Conservation (phyloP, 1,284 basidiomycete genomes). For the Austroboletus novae-zelandiae region DNA sequence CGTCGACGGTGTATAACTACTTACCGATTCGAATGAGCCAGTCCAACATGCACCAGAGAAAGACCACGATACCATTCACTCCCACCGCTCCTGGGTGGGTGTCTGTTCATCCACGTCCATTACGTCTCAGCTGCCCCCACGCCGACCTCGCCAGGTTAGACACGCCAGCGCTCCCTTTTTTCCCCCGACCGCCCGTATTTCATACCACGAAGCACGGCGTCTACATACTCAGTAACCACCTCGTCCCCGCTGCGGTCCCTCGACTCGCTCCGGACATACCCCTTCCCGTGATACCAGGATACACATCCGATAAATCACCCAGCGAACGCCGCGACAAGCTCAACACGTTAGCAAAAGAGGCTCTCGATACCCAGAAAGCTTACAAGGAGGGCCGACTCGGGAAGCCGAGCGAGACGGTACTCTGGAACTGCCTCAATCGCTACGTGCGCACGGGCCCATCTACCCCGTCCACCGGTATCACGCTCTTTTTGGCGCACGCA, state of each 20-base stretch:
- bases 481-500: slow-evolving; percentile 73
- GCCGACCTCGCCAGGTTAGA: slow-evolving; percentile 7
- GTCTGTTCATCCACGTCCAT: slow-evolving; percentile 17
- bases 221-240: slow-evolving; percentile 58
- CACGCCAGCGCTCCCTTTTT: slow-evolving; percentile 16
- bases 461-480: slow-evolving; percentile 41
- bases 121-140: slow-evolving; percentile 11
- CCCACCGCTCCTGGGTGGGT: slow-evolving; percentile 20
- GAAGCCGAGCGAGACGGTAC: slow-evolving; percentile 37
- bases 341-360: slow-evolving; percentile 19
- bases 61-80: slow-evolving; percentile 23
- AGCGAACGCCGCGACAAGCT: slow-evolving; percentile 32
- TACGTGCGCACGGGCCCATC: slow-evolving; percentile 39
- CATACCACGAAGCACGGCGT: slow-evolving; percentile 16
- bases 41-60: neutral
- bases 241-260: slow-evolving; percentile 70
- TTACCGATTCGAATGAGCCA: no score
- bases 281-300: slow-evolving; percentile 32
- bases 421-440: slow-evolving; percentile 59
- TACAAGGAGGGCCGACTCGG: slow-evolving; percentile 19
- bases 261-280: slow-evolving; percentile 50
- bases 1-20: no score
- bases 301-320: slow-evolving; percentile 9
- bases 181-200: slow-evolving; percentile 18
- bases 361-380: slow-evolving; percentile 20